A percentile compares a stretch with the other conserved stretches of the same genome.
These are phyloP conservation scores for Boletus subcaerulescens DNA, from an alignment of 768 basidiomycete species.

Conservation along the genomic window DNA sequence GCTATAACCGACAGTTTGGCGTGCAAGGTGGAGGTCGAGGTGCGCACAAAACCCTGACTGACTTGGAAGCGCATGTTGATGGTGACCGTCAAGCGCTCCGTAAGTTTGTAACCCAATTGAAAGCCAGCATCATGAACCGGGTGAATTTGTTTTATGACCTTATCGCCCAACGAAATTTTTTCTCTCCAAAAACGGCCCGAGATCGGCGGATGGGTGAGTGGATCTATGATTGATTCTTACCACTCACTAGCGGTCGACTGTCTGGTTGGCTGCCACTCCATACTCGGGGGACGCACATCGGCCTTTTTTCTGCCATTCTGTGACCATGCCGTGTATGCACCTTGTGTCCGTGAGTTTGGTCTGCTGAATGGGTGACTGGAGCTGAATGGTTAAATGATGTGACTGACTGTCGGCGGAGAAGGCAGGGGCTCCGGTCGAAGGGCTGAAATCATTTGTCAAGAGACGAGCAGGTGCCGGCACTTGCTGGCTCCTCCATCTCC, in stretches of 20 bases:
- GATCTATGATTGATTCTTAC: not conserved
- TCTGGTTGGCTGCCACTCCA: not conserved
- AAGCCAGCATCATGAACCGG: not conserved
- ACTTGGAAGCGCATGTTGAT: slow-evolving; percentile 8
- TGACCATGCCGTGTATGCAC: not conserved
- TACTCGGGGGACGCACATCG: not conserved
- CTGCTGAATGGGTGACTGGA: not conserved
- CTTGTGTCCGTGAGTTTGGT: not conserved
- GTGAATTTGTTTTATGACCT: not conserved
- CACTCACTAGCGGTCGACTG: not conserved
- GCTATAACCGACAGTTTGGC: not conserved
- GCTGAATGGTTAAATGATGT: not conserved
- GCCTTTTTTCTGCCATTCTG: not conserved
- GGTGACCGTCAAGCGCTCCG: not conserved
- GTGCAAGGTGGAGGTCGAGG: not conserved
- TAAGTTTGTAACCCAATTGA: not conserved
- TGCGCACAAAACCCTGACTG: not conserved
- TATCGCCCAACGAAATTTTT: not conserved
- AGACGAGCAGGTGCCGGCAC: not conserved
- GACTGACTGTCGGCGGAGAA: slow-evolving; percentile 2
- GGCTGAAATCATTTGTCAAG: not conserved
- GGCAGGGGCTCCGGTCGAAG: not conserved
- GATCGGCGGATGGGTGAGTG: slow-evolving; percentile 3
- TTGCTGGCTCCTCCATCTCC: not conserved
- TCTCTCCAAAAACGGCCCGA: not conserved